Conservation (phyloP, 306 rosid species). For the Citrullus amarus region DNA sequence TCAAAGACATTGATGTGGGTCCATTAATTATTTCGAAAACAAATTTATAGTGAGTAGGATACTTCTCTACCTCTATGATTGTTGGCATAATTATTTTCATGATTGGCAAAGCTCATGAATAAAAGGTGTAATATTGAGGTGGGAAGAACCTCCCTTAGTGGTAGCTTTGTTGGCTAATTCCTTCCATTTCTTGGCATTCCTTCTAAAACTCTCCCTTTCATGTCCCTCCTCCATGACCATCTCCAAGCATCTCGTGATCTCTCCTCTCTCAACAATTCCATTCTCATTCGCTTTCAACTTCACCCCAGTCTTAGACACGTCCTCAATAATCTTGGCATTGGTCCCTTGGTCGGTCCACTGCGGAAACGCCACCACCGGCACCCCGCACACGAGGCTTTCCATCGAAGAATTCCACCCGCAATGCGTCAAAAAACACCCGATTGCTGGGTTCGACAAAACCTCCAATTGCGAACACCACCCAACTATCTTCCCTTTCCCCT, state of each 20-base stretch:
- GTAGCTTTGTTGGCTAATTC: conserved; percentile 11
- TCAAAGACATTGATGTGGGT: no score
- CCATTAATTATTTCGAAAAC: no score
- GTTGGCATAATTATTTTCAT: no score
- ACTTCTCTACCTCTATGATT: no score
- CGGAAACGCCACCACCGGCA: conserved; percentile 14
- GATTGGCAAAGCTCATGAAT: background rate
- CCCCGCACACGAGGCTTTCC: conserved; percentile 8
- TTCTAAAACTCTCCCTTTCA: conserved; percentile 12
- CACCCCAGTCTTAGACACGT: background rate
- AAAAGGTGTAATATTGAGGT: conserved; percentile 9
- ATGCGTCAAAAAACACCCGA: conserved; percentile 4
- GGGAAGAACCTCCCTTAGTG: conserved; percentile 18
- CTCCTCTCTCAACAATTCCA: conserved; percentile 6
- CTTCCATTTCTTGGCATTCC: conserved; percentile 26
- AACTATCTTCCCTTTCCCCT: conserved; percentile 4
- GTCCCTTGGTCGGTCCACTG: conserved; percentile 12
- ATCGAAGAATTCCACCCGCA: conserved; percentile 14
- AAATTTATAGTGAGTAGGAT: no score
- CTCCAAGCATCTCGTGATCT: conserved; percentile 14
- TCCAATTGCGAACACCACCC: conserved; percentile 10
- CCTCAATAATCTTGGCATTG: conserved; percentile 10
- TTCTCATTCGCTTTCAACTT: background rate
- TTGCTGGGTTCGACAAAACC: background rate
- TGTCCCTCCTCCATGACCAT: conserved; percentile 7